Evolutionary conservation across 1,139 yeast genomes (phyloP).

Genomic region (Saccharomycopsis crataegensis): DNA sequence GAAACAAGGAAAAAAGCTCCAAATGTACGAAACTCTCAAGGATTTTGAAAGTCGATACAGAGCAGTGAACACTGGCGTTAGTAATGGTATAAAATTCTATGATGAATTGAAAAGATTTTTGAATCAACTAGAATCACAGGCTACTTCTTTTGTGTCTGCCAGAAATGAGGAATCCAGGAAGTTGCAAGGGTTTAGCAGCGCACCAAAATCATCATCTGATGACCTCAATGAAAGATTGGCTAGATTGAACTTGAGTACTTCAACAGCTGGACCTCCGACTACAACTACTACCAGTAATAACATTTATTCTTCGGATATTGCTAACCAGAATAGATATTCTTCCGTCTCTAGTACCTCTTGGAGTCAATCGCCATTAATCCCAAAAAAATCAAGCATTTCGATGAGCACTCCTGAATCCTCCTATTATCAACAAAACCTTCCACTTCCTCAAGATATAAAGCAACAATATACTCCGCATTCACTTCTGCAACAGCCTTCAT

Average conservation of each 20-base stretch:
- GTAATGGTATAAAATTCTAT: conserved; percentile 60
- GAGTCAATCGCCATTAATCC: conserved; percentile 18
- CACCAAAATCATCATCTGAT: background rate
- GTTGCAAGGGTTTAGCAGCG: conserved; percentile 13
- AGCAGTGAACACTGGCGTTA: conserved; percentile 54
- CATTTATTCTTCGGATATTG: conserved; percentile 15
- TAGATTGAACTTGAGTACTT: conserved; percentile 7
- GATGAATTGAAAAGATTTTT: conserved; percentile 43
- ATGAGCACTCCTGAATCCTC: conserved; percentile 12
- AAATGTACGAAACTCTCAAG: conserved; percentile 32
- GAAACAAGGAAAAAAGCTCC: conserved; percentile 32
- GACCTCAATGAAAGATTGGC: conserved; percentile 12
- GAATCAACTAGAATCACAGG: conserved; percentile 31
- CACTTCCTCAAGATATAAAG: conserved; percentile 17
- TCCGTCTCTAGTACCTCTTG: conserved; percentile 18
- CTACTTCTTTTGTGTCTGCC: conserved; percentile 30
- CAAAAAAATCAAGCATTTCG: conserved; percentile 15
- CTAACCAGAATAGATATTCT: conserved; percentile 19
- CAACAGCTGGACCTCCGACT: conserved; percentile 11
- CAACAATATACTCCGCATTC: conserved; percentile 17
- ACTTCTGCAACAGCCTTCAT: background rate
- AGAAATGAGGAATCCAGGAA: conserved; percentile 30
- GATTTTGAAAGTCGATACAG: conserved; percentile 42
- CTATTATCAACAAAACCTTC: conserved; percentile 10
- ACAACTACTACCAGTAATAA: conserved; percentile 25